These are phyloP conservation scores for Solanum hybrid DNA, from an alignment of 305 asterid genomes.

Conservation along the genomic window DNA sequence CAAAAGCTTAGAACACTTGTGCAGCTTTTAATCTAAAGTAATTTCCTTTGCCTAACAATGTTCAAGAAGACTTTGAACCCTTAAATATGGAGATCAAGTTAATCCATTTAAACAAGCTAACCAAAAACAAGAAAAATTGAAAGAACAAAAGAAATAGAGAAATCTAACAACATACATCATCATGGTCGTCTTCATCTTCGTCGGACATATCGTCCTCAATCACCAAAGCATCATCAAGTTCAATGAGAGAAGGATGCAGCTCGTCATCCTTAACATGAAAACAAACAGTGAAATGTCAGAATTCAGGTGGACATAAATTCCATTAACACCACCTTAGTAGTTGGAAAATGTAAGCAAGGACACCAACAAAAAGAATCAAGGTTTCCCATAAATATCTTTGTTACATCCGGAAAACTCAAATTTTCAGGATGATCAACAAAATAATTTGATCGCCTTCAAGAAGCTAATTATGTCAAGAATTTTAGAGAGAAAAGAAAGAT, in stretches of 20 bases:
- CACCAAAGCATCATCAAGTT: slow-evolving; percentile 82
- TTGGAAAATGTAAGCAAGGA: background rate
- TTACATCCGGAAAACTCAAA: background rate
- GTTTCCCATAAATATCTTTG: background rate
- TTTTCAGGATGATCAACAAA: background rate
- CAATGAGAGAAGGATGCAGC: slow-evolving; percentile 64
- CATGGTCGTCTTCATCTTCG: slow-evolving; percentile 61
- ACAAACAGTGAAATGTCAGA: background rate
- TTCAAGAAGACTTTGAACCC: background rate
- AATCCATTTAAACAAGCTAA: background rate
- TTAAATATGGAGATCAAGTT: background rate
- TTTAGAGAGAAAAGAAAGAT: background rate
- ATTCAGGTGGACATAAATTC: background rate
- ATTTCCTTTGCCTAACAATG: background rate
- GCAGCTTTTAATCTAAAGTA: background rate
- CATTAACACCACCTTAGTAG: background rate
- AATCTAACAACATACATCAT: slow-evolving; percentile 48
- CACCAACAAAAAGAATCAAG: background rate
- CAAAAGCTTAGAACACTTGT: background rate
- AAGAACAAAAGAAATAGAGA: background rate
- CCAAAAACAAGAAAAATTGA: background rate
- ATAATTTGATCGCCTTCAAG: background rate
- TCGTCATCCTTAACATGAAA: slow-evolving; percentile 69
- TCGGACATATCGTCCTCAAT: slow-evolving; percentile 95
- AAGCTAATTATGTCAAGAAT: background rate